phyloP scores from a whole-genome alignment of 2,329 filamentous ascomycete genomes.

The Chaetomium globosum region DNA sequence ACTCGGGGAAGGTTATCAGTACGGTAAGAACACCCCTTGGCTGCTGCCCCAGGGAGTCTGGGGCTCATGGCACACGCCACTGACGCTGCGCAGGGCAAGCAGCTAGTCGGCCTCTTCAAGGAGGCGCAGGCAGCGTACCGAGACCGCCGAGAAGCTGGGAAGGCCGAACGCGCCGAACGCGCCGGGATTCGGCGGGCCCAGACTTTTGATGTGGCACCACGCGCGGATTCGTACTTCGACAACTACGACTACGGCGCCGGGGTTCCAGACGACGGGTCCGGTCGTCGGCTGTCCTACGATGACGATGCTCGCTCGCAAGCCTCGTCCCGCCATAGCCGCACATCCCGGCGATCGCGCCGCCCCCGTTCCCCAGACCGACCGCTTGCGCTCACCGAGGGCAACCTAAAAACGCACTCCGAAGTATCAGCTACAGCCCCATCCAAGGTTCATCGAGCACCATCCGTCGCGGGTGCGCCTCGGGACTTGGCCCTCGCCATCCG shows the following conservation, averaged over 20 bases:
- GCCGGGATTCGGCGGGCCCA: constrained; percentile 59
- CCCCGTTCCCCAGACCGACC: constrained; percentile 41
- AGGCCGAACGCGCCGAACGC: constrained; percentile 56
- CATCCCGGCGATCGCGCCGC: constrained; percentile 44
- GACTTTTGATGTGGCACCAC: constrained; percentile 50
- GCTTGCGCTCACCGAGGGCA: constrained; percentile 54
- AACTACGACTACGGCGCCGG: constrained; percentile 39
- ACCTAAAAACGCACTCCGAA: constrained; percentile 58
- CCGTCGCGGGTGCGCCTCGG: constrained; percentile 50
- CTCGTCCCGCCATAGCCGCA: constrained; percentile 46
- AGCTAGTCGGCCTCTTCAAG: constrained; percentile 86
- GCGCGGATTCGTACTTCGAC: constrained; percentile 36
- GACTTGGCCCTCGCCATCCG: constrained; percentile 46
- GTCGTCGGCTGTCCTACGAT: constrained; percentile 38
- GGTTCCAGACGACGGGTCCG: constrained; percentile 29
- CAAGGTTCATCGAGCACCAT: constrained; percentile 44
- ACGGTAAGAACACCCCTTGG: constrained; percentile 56
- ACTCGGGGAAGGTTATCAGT: constrained; percentile 85
- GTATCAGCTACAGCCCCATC: constrained; percentile 55
- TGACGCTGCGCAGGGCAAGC: constrained; percentile 68
- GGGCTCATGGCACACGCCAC: neutral
- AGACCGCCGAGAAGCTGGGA: constrained; percentile 82
- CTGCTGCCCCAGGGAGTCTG: neutral
- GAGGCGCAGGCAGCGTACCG: constrained; percentile 87
- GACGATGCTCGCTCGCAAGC: constrained; percentile 38